Base-by-base conservation (phyloP, 2,329 filamentous ascomycete genomes). In the Fusarium euwallaceae region DNA sequence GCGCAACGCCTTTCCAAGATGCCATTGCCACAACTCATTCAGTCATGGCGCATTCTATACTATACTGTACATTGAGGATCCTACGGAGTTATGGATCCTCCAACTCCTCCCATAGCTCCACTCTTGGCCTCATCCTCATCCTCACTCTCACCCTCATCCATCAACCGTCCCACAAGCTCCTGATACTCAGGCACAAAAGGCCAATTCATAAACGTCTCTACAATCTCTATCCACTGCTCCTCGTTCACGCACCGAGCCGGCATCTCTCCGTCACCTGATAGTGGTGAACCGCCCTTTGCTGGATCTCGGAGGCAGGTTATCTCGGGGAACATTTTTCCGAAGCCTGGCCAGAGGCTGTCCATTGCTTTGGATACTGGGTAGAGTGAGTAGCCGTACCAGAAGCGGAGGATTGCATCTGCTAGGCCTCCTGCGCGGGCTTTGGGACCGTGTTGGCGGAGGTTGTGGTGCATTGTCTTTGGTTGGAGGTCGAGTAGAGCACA, bases 401-500 rank as follows among this genome's bases (percentile, higher is more conserved):
- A 80, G 37, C 80, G 82, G 55, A 84, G 79, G 78, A 85, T 81
- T n/a, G 90, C 78, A 43, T 90, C 87, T 24, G 90, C 87, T 11
- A 85, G 82, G 76, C 90, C 88, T 53, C 86, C 88, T 1, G 84
- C 79, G 45, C 84, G 85, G 29, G 77, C 82, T 2, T 81, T 82
- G 2, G 83, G 80, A 0, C 88, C 87, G 64, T 83, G 82, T 64
- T 88, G 80, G 8, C 85, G 85, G 22, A 92, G 77, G 2, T 89
- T 76, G 1, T 84, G 85, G 75, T 87, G 85, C 70, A 87, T 82
- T 4, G 85, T 79, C 74, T 88, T 87, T 4, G 94, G 93, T 73
- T 92, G 89, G 68, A 94, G 85, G 80, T 95, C 93, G 17, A 95
- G 80, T 4, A 96, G 88, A 12, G 85, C 83, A 65, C 90, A 85